Evolutionary conservation across 495 filamentous ascomycete genomes (phyloP).

Genomic region (Acidiella bohemica): DNA sequence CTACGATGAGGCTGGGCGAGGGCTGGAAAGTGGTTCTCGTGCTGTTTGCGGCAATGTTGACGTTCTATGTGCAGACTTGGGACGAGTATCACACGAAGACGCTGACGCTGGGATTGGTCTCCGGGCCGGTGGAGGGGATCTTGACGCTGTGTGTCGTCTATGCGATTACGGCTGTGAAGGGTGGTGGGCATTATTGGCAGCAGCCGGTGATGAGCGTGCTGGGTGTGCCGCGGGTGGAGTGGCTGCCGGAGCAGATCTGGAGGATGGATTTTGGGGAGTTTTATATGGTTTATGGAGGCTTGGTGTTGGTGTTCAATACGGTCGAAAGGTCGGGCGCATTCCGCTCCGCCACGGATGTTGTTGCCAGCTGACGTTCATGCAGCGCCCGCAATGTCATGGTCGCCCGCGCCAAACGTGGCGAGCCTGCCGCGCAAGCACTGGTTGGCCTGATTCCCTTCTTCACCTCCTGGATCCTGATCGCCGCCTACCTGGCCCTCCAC

Average conservation of each 20-base stretch:
- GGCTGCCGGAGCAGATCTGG: slow-evolving; percentile 57
- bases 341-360: background rate
- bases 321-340: slow-evolving; percentile 36
- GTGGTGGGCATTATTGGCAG: slow-evolving; percentile 87
- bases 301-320: slow-evolving; percentile 77
- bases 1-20: slow-evolving; percentile 82
- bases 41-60: slow-evolving; percentile 71
- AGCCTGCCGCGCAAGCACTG: slow-evolving; percentile 57
- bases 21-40: slow-evolving; percentile 76
- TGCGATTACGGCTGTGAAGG: slow-evolving; percentile 68
- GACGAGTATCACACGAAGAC: slow-evolving; percentile 98
- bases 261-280: slow-evolving; percentile 73
- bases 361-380: background rate
- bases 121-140: slow-evolving; percentile 90
- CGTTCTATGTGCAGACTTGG: slow-evolving; percentile 98
- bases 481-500: slow-evolving; percentile 67
- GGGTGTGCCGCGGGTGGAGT: slow-evolving; percentile 45
- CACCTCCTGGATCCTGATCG: slow-evolving; percentile 57
- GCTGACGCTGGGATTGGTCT: slow-evolving; percentile 80
- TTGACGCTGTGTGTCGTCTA: slow-evolving; percentile 73
- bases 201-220: slow-evolving; percentile 60
- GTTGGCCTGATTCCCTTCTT: slow-evolving; percentile 71
- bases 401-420: slow-evolving; percentile 57
- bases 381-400: slow-evolving; percentile 73
- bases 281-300: slow-evolving; percentile 81